Base-by-base conservation (phyloP, 176 grass and related monocot genomes). In the Juncus effusus region DNA sequence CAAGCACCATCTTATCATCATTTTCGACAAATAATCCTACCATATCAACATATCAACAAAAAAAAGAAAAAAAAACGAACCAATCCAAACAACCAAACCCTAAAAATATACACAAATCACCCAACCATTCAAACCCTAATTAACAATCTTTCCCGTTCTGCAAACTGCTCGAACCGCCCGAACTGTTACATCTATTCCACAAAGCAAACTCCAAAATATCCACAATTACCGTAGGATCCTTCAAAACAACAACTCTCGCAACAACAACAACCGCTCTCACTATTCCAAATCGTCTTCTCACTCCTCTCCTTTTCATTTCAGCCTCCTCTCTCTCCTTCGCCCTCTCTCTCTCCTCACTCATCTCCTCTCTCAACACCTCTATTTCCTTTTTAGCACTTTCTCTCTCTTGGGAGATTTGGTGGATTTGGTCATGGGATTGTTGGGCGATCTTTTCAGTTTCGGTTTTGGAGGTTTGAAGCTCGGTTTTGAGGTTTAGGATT, bases 161-260 rank as follows among this genome's bases (percentile, higher is more conserved):
- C 12, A 2, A 53, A 54, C 11, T 51, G 53, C 16, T 36, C 13
- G 50, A 55, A 37, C 47, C 50, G 8, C 19, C 9, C 56, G 66
- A 36, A 58, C 58, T 52, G 42, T 14, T 40, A 42, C 16, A 42
- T 8, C 53, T 12, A 2, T 72, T 53, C 69, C 69, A 72, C 13
- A 72, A 40, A 13, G 16, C 69, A 72, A 72, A 59, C 40, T 72
- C 69, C 39, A 72, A 38, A 60, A 72, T 72, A 72, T 72, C 69
- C n/a, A 72, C 69, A 42, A 72, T 72, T 42, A 72, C 69, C 12
- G 69, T 72, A 44, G 69, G 69, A 14, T 72, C 69, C 40, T 47
- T 72, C 7, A 72, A 16, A 36, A 72, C 54, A 3, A 72, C 54
- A 6, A 72, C 69, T 42, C 69, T 51, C 12, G 69, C 69, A 38